A percentile compares a stretch with the other conserved stretches of the same genome.
Conservation (phyloP, 148 eudicot genomes). For the Oxyria digyna region DNA sequence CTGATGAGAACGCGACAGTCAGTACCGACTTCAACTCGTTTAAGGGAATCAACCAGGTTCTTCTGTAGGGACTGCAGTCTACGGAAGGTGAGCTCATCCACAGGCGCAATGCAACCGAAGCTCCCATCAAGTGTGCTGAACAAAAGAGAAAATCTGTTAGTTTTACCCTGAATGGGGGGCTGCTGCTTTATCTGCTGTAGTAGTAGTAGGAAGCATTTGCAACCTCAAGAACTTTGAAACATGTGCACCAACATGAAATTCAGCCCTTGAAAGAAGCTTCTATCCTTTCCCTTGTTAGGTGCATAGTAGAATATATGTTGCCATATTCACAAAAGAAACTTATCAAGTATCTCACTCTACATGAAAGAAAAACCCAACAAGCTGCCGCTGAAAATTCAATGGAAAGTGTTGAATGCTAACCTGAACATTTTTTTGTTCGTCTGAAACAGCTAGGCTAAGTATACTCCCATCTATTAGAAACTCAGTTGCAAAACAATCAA, state of each 20-base stretch:
- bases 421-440: conserved; percentile 95
- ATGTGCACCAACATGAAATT: conserved; percentile 90
- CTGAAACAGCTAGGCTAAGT: conserved; percentile 86
- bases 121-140: conserved; percentile 96
- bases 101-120: conserved; percentile 91
- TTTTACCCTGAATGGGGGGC: conserved; percentile 60
- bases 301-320: conserved; percentile 82
- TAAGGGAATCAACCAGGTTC: conserved; percentile 91
- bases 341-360: not conserved
- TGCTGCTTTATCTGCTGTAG: conserved; percentile 44
- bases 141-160: conserved; percentile 73
- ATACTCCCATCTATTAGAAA: conserved; percentile 94
- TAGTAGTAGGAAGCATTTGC: conserved; percentile 89
- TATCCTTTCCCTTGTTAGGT: conserved; percentile 96
- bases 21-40: conserved; percentile 87
- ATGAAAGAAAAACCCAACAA: not conserved
- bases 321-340: not conserved
- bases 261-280: conserved; percentile 93
- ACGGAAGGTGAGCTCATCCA: conserved; percentile 81
- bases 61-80: conserved; percentile 90
- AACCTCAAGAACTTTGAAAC: conserved; percentile 79
- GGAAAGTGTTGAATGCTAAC: conserved; percentile 19
- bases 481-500: conserved; percentile 93
- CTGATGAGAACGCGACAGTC: conserved; percentile 94
- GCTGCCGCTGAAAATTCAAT: no score